Conservation (phyloP, 208 protist species). For the Leishmania mexicana region DNA sequence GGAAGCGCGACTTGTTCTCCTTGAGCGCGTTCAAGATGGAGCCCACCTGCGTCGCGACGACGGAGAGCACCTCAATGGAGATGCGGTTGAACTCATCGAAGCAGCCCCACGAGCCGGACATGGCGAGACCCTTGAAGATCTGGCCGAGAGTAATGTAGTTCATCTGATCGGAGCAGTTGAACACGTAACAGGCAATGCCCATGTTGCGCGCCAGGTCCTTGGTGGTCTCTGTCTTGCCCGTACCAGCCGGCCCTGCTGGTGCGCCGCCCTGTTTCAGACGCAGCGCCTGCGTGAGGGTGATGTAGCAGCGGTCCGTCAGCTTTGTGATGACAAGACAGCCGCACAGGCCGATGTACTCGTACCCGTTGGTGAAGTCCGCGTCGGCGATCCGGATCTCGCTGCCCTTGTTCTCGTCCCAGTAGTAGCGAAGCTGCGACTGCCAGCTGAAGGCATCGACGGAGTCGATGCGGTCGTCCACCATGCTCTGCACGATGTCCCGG, state of each 20-base stretch:
- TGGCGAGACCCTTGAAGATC: slow-evolving; percentile 97
- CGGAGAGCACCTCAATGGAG: slow-evolving; percentile 97
- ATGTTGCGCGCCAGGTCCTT: slow-evolving; percentile 95
- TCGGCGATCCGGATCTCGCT: slow-evolving; percentile 97
- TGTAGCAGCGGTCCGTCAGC: slow-evolving; percentile 99
- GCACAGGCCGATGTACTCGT: slow-evolving; percentile 98
- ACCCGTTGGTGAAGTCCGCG: slow-evolving; percentile 96
- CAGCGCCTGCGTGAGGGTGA: slow-evolving; percentile 96
- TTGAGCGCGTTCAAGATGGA: slow-evolving; percentile 98
- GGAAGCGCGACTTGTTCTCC: slow-evolving; percentile 94
- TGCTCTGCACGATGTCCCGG: slow-evolving; percentile 93
- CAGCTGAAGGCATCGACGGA: slow-evolving; percentile 95
- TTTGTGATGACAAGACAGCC: slow-evolving; percentile 99
- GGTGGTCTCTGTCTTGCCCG: slow-evolving; percentile 96
- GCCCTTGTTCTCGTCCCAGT: slow-evolving; percentile 94
- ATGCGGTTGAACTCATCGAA: slow-evolving; percentile 98
- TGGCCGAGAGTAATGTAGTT: slow-evolving; percentile 97
- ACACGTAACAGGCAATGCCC: slow-evolving; percentile 95
- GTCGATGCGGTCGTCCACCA: slow-evolving; percentile 96
- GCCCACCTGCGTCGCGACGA: slow-evolving; percentile 98
- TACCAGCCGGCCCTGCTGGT: slow-evolving; percentile 93
- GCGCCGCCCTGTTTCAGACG: slow-evolving; percentile 92
- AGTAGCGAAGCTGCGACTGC: slow-evolving; percentile 98
- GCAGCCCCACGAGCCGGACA: slow-evolving; percentile 97
- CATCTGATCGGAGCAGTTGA: slow-evolving; percentile 99